Percentiles rank a stretch among this genome's conserved stretches.
Evolutionary conservation across 495 filamentous ascomycete genomes (phyloP).

Genomic region (Astrocystis sublimbata): DNA sequence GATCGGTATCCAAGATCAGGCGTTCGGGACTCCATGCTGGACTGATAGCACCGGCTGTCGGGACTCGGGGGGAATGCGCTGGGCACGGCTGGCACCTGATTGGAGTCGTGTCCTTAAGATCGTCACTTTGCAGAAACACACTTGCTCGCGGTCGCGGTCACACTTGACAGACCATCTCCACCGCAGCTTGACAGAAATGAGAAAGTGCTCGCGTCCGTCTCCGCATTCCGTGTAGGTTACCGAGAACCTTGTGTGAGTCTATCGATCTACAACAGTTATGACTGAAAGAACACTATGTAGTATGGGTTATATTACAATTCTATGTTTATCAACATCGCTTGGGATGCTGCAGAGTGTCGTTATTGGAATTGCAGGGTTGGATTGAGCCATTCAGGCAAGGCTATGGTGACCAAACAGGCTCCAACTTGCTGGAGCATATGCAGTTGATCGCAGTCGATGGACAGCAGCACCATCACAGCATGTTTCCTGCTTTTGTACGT

Average conservation of each 20-base stretch:
- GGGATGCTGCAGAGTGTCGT: background rate
- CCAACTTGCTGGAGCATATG: background rate
- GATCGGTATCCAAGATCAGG: no score
- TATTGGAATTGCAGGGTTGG: background rate
- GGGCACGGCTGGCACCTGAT: background rate
- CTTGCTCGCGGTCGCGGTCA: background rate
- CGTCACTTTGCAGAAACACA: background rate
- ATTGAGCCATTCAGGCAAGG: background rate
- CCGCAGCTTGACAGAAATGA: background rate
- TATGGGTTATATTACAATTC: background rate
- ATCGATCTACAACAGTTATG: background rate
- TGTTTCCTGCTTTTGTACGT: background rate
- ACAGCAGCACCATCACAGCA: no score
- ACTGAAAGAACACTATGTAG: no score
- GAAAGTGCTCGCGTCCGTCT: background rate
- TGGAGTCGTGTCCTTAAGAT: background rate
- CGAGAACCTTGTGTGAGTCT: constrained; percentile 3
- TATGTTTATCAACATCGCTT: background rate
- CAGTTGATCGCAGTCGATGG: background rate
- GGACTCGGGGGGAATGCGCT: background rate
- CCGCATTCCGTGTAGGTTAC: background rate
- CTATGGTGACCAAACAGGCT: background rate
- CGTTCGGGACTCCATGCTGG: background rate
- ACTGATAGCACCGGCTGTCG: background rate
- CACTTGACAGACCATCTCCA: background rate